Percentiles rank a stretch among this genome's conserved stretches.
phyloP scores from a whole-genome alignment of 139 green algal genomes.

The Coelastrella sp. region DNA sequence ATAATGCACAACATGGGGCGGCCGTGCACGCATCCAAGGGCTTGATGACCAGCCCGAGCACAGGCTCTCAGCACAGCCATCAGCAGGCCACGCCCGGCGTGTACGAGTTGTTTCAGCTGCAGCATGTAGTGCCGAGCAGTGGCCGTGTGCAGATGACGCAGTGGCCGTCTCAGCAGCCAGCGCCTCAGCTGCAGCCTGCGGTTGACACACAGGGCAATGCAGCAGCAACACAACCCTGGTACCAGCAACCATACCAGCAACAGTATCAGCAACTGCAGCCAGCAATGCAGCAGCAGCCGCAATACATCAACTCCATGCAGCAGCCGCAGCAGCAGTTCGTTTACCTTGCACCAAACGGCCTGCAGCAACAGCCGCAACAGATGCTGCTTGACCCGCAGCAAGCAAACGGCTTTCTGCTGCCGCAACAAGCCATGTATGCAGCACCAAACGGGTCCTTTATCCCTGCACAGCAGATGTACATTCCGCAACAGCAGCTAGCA shows the following conservation, averaged over 20 bases:
- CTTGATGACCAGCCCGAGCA: background rate
- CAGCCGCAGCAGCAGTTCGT: background rate
- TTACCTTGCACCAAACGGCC: background rate
- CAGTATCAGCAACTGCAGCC: constrained; percentile 1
- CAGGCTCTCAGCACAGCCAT: background rate
- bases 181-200: background rate
- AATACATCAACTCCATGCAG: background rate
- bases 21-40: background rate
- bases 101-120: constrained; percentile 25
- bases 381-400: background rate
- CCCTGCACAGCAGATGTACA: background rate
- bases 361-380: constrained; percentile 19
- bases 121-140: background rate
- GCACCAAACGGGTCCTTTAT: background rate
- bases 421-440: background rate
- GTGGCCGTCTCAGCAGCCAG: constrained; percentile 5
- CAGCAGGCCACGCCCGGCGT: constrained; percentile 26
- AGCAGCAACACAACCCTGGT: background rate
- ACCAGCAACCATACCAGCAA: background rate
- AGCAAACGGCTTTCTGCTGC: background rate
- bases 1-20: background rate
- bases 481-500: background rate
- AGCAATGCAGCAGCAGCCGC: constrained; percentile 1
- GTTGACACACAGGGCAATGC: background rate
- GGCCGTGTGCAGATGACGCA: background rate